A percentile compares a stretch with the other conserved stretches of the same genome.
phyloP scores from a whole-genome alignment of 345 rosid genomes.

The Syzygium grande region DNA sequence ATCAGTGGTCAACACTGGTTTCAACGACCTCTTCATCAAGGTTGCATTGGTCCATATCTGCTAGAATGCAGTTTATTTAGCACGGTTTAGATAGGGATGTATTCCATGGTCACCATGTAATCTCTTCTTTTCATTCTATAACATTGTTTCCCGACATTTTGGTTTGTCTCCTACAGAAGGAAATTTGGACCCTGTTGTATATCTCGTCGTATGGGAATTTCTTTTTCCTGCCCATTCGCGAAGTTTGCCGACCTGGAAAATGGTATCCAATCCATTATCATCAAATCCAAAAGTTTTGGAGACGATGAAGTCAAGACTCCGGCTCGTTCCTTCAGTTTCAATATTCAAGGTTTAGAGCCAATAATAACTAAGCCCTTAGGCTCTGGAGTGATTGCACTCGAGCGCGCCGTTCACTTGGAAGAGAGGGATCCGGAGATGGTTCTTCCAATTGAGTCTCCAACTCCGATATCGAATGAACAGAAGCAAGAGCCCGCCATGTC shows the following conservation, averaged over 20 bases:
- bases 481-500: not conserved
- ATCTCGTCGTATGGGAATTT: slow-evolving; percentile 35
- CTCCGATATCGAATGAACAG: not conserved
- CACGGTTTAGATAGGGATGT: not conserved
- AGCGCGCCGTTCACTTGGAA: slow-evolving; percentile 60
- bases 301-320: slow-evolving; percentile 52
- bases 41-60: not conserved
- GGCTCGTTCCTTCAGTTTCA: slow-evolving; percentile 53
- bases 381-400: slow-evolving; percentile 53
- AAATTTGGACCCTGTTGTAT: not conserved
- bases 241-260: slow-evolving; percentile 38
- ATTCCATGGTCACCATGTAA: not conserved
- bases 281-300: slow-evolving; percentile 67
- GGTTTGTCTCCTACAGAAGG: not conserved
- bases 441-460: slow-evolving; percentile 23
- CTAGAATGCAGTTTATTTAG: not conserved
- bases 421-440: slow-evolving; percentile 35
- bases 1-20: not conserved
- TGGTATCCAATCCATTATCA: slow-evolving; percentile 45
- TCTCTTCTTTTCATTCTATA: not conserved
- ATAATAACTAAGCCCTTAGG: slow-evolving; percentile 43
- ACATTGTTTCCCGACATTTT: not conserved
- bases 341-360: slow-evolving; percentile 34
- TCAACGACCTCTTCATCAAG: not conserved
- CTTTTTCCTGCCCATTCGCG: slow-evolving; percentile 44